Evolutionary conservation across 106 monocot genomes (phyloP).

Genomic region (Allium fistulosum): DNA sequence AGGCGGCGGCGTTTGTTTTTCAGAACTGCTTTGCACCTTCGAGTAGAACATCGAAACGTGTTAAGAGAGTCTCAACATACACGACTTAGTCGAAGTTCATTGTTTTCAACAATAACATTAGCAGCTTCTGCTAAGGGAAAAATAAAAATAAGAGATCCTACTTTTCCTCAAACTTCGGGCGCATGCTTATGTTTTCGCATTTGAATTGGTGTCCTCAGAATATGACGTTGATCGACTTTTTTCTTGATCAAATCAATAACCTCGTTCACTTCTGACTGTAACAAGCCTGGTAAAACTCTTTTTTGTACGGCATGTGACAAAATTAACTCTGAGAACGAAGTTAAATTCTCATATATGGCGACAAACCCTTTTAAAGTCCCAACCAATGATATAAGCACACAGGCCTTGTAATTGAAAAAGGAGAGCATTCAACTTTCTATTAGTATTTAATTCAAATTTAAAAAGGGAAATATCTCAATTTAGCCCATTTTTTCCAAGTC

Average conservation of each 20-base stretch:
- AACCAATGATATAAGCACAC: constrained; percentile 40
- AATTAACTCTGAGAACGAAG: constrained; percentile 84
- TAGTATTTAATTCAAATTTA: too few species aligned
- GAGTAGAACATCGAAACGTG: too few species aligned
- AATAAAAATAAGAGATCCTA: constrained; percentile 49
- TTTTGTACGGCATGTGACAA: constrained; percentile 46
- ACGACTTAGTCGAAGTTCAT: too few species aligned
- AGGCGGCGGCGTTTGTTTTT: too few species aligned
- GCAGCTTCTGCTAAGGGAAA: too few species aligned
- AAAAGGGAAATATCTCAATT: too few species aligned
- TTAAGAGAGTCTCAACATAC: too few species aligned
- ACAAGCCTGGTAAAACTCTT: constrained; percentile 20
- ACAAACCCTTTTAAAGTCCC: constrained; percentile 70
- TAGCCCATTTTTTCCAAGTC: too few species aligned
- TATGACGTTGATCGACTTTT: constrained; percentile 39
- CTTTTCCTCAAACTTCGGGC: constrained; percentile 94
- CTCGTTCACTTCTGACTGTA: constrained; percentile 45
- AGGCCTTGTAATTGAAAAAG: constrained; percentile 39
- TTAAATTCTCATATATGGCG: constrained; percentile 44
- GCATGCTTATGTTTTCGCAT: constrained; percentile 77
- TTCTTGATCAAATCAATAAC: constrained; percentile 46
- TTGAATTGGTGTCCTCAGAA: constrained; percentile 63
- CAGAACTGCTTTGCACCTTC: too few species aligned
- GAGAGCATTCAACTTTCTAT: too few species aligned
- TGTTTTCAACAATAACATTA: too few species aligned